Conservation (phyloP, 192 early-diverging fungal species). For the Oehlia diaphana region DNA sequence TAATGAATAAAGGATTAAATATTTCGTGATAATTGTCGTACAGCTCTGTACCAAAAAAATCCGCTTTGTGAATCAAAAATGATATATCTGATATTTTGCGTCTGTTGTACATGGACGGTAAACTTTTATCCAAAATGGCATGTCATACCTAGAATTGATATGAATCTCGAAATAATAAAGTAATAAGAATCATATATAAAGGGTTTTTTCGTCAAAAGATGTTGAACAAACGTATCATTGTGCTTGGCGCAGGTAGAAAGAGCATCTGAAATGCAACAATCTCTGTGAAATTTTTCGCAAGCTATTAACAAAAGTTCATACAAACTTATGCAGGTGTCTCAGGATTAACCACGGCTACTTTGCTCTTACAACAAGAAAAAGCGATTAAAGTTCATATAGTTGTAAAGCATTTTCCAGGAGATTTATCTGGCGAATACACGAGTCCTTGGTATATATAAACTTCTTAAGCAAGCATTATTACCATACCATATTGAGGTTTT, state of each 20-base stretch:
- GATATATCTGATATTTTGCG: too few species aligned
- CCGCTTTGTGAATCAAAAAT: too few species aligned
- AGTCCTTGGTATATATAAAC: conserved; percentile 42
- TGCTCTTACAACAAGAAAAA: conserved; percentile 47
- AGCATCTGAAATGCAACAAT: background rate
- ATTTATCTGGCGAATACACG: conserved; percentile 50
- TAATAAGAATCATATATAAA: conserved; percentile 9
- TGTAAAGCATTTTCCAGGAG: conserved; percentile 56
- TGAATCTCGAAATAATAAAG: conserved; percentile 10
- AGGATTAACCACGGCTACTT: conserved; percentile 71
- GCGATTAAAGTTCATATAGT: conserved; percentile 61
- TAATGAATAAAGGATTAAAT: too few species aligned
- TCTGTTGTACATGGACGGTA: too few species aligned
- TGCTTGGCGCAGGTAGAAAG: conserved; percentile 54
- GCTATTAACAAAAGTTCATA: background rate
- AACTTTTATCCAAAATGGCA: too few species aligned
- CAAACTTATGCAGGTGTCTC: conserved; percentile 57
- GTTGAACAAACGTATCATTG: conserved; percentile 34
- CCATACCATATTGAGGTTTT: conserved; percentile 2
- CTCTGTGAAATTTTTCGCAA: background rate
- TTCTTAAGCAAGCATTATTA: background rate
- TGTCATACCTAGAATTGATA: too few species aligned
- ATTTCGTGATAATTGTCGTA: too few species aligned
- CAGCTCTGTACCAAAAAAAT: too few species aligned
- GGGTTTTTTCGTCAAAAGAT: background rate